phyloP scores from a whole-genome alignment of 2,329 filamentous ascomycete species.

The Ophiostoma ulmi region DNA sequence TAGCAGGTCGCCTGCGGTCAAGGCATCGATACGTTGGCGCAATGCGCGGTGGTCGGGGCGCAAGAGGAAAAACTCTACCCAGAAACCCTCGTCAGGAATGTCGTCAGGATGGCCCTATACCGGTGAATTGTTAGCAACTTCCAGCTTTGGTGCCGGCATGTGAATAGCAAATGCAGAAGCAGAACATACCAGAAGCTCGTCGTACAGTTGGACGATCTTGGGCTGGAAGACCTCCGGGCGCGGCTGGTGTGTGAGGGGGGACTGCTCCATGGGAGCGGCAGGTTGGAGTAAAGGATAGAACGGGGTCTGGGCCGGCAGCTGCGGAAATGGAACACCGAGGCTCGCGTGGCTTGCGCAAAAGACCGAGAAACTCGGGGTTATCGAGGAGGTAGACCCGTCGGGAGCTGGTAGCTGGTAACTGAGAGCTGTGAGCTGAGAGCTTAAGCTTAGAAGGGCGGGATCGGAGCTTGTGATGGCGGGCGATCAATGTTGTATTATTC shows the following conservation, averaged over 20 bases:
- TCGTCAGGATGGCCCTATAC: conserved; percentile 32
- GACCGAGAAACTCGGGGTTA: background rate
- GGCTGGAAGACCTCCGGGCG: conserved; percentile 87
- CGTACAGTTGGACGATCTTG: conserved; percentile 88
- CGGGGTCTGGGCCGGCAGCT: background rate
- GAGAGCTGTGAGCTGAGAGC: background rate
- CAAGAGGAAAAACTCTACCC: conserved; percentile 91
- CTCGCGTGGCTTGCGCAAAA: background rate
- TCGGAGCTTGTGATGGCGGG: conserved; percentile 10
- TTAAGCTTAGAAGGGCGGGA: background rate
- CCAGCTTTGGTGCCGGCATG: background rate
- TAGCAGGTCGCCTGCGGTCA: conserved; percentile 70
- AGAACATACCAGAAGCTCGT: conserved; percentile 54
- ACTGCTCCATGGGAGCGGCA: conserved; percentile 45
- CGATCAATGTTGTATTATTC: conserved; percentile 11
- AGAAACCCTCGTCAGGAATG: conserved; percentile 76
- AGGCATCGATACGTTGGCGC: conserved; percentile 60
- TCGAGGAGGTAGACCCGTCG: background rate
- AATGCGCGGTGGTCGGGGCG: conserved; percentile 69
- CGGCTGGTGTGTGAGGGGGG: conserved; percentile 87
- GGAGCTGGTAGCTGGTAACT: background rate
- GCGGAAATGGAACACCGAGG: background rate
- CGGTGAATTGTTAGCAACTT: background rate
- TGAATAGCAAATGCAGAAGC: background rate
- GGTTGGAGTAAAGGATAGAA: background rate